Base-by-base conservation (phyloP, 2,329 filamentous ascomycete genomes). In the Fusarium sp. region DNA sequence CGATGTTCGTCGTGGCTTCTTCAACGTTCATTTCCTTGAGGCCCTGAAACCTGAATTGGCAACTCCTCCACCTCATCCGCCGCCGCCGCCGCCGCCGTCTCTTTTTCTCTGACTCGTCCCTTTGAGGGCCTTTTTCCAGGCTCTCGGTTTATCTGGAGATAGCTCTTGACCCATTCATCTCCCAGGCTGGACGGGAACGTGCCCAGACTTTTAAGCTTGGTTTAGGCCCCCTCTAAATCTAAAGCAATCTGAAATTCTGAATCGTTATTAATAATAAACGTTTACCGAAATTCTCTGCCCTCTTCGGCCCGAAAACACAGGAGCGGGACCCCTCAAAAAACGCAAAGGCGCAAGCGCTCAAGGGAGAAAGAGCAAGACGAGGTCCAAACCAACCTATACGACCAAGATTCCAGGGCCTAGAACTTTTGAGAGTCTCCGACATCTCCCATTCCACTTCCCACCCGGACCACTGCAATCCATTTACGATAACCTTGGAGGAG, bases 21-120 rank as follows among this genome's bases (percentile, higher is more conserved):
- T 53, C 37, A 37, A 49, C 44, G 44, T 50, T 47, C 44, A 36
- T 41, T 33, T 33, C 44, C 21, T 29, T 42, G 48, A 47, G 41
- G 43, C 43, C 49, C 49, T 60, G 59, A 60, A 51, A 63, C 59
- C 59, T 45, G 59, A 51, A 63, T 54, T 63, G 49, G 59, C 38
- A 49, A 53, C 49, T 63, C 33, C 36, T 36, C 39, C 39, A 31
- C 39, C 39, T 38, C 53, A 25, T 19, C 19, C 23, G 4, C 23
- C 23, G 4, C 23, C 23, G 35, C 35, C 53, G 17, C 44, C 53
- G 38, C 29, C 19, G n/a, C n/a, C n/a, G n/a, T 35, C 23, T 43
- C 53, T 45, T 46, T 6, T 25, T 52, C 10, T 38, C 43, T 38
- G 43, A 57, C 54, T 57, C 32, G 37, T 56, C 27, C 27, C 4